Conservation (phyloP, 331 rosid species). For the Arachis monticola region DNA sequence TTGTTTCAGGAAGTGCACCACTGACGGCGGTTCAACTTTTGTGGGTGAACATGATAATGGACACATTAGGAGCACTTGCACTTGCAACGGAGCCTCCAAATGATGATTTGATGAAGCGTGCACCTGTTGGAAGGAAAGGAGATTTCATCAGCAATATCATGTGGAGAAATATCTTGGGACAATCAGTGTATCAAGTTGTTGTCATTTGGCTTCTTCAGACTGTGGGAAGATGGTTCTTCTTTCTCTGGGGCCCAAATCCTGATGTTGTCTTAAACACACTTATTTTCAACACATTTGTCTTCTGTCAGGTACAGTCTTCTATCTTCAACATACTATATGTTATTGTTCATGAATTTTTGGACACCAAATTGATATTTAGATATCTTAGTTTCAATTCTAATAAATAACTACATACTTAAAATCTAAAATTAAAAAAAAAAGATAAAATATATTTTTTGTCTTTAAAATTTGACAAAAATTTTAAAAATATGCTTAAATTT, state of each 20-base stretch:
- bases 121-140: constrained; percentile 84
- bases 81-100: constrained; percentile 99
- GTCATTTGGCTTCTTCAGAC: constrained; percentile 84
- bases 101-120: constrained; percentile 82
- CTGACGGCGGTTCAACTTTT: constrained; percentile 95
- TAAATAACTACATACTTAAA: no score
- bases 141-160: constrained; percentile 86
- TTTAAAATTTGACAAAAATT: no score
- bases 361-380: no score
- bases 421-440: no score
- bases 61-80: constrained; percentile 94
- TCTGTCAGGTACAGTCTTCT: constrained; percentile 70
- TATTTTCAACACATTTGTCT: constrained; percentile 89
- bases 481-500: no score
- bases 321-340: neutral
- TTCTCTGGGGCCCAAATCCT: constrained; percentile 63
- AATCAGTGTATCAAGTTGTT: constrained; percentile 74
- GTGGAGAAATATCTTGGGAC: constrained; percentile 98
- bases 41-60: constrained; percentile 99
- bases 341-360: no score
- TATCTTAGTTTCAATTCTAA: no score
- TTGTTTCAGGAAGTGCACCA: constrained; percentile 80
- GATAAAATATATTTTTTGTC: no score
- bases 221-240: constrained; percentile 66
- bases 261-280: constrained; percentile 77